These are phyloP conservation scores for Beauveria bassiana DNA, from an alignment of 2,329 filamentous ascomycete species.

Conservation along the genomic window DNA sequence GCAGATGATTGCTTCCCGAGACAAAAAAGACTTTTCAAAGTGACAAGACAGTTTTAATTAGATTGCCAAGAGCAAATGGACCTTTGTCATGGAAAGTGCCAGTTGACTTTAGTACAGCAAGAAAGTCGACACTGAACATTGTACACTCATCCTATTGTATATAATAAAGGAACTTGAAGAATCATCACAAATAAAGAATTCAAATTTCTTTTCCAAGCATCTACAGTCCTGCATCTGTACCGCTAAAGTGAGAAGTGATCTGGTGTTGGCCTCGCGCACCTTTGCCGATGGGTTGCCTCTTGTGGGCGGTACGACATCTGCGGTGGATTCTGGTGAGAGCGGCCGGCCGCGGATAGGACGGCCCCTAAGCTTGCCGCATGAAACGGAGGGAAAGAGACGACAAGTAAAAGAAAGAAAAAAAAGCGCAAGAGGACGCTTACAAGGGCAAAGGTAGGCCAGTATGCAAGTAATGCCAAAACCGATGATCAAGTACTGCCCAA, in stretches of 20 bases:
- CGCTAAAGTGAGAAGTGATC: not conserved
- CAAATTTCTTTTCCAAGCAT: not conserved
- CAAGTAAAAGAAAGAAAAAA: not conserved
- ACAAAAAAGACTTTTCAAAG: too few species aligned
- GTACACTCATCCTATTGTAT: not conserved
- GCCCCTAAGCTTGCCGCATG: too few species aligned
- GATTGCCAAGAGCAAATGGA: not conserved
- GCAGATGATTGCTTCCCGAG: too few species aligned
- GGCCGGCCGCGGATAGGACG: too few species aligned
- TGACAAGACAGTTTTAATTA: not conserved
- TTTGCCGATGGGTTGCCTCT: constrained; percentile 27
- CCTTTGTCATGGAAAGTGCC: not conserved
- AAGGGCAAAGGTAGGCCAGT: constrained; percentile 35
- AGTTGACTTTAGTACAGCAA: not conserved
- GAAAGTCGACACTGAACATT: not conserved
- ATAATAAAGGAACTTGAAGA: not conserved
- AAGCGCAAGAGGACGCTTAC: constrained; percentile 23
- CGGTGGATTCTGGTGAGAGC: constrained; percentile 26
- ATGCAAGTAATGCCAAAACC: constrained; percentile 49
- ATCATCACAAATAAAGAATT: not conserved
- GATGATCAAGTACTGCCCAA: constrained; percentile 43
- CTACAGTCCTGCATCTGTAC: not conserved
- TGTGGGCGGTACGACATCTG: constrained; percentile 61
- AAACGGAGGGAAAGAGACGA: too few species aligned
- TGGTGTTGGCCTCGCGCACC: constrained; percentile 30